These are phyloP conservation scores for Saccharomycopsis babjevae DNA, from an alignment of 805 yeast species.

Conservation along the genomic window DNA sequence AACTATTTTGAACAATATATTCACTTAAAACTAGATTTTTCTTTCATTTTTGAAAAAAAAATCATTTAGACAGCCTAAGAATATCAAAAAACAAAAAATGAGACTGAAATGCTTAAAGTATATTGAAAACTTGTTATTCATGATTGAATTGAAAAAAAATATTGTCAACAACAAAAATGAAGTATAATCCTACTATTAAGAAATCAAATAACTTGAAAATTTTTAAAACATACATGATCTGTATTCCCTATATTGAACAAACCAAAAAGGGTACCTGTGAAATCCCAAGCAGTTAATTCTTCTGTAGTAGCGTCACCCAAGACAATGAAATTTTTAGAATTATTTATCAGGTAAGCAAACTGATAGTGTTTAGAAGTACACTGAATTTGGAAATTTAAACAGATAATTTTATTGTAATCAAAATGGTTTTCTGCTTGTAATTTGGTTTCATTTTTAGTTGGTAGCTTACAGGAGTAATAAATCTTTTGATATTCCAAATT, in stretches of 20 bases:
- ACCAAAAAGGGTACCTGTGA: constrained; percentile 14
- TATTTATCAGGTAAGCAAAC: not conserved
- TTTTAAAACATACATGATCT: not conserved
- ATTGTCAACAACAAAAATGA: too few species aligned
- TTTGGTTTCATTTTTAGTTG: not conserved
- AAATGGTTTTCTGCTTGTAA: not conserved
- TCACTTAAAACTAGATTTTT: too few species aligned
- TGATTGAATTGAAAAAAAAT: too few species aligned
- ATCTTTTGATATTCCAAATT: not conserved
- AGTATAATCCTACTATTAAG: too few species aligned
- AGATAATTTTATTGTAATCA: not conserved
- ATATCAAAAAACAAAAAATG: too few species aligned
- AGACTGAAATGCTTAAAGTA: too few species aligned
- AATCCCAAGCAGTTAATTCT: constrained; percentile 16
- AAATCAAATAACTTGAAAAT: not conserved
- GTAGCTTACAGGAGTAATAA: constrained; percentile 1
- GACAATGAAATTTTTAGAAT: not conserved
- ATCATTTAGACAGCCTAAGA: too few species aligned
- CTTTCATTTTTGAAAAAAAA: too few species aligned
- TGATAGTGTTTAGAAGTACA: not conserved
- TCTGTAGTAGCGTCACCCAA: constrained; percentile 4
- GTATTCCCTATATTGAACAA: not conserved
- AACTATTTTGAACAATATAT: too few species aligned
- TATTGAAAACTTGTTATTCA: too few species aligned
- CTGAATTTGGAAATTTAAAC: not conserved